These are phyloP conservation scores for Cubamyces lactineus DNA, from an alignment of 768 basidiomycete species.

Conservation along the genomic window DNA sequence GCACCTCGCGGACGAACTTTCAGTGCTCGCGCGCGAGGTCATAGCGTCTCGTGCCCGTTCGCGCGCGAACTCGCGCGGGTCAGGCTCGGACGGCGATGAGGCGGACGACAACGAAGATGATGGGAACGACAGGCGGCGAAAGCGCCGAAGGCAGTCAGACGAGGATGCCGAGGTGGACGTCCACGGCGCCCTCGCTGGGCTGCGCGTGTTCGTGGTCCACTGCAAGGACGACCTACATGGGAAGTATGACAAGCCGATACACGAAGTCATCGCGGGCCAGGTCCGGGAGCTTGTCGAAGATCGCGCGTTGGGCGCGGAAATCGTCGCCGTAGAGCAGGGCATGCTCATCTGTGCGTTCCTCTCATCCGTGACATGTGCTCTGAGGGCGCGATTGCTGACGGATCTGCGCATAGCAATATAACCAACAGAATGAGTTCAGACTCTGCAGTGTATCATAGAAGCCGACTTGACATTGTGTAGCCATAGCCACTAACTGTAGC, in stretches of 20 bases:
- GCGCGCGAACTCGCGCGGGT: neutral
- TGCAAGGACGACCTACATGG: conserved; percentile 78
- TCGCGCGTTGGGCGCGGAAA: conserved; percentile 68
- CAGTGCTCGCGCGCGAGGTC: conserved; percentile 69
- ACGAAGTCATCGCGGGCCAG: conserved; percentile 74
- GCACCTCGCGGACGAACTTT: conserved; percentile 77
- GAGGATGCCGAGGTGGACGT: conserved; percentile 43
- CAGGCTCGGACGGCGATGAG: neutral
- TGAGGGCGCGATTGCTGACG: too few relatives aligned
- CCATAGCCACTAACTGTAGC: conserved; percentile 42
- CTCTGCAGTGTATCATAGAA: conserved; percentile 7
- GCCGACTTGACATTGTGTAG: conserved; percentile 34
- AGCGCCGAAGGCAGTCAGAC: conserved; percentile 38
- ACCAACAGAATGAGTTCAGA: neutral
- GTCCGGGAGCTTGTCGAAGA: conserved; percentile 63
- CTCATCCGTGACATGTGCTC: neutral
- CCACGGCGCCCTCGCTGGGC: conserved; percentile 54
- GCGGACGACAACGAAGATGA: neutral
- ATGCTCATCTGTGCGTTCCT: conserved; percentile 66
- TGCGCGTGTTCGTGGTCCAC: conserved; percentile 81
- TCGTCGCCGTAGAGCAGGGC: conserved; percentile 77
- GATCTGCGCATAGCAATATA: conserved; percentile 2
- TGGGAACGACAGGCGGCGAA: conserved; percentile 40
- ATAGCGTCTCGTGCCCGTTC: conserved; percentile 43
- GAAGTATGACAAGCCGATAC: conserved; percentile 52